phyloP scores from a whole-genome alignment of 2,329 filamentous ascomycete species.

The Xylaria arbuscula region DNA sequence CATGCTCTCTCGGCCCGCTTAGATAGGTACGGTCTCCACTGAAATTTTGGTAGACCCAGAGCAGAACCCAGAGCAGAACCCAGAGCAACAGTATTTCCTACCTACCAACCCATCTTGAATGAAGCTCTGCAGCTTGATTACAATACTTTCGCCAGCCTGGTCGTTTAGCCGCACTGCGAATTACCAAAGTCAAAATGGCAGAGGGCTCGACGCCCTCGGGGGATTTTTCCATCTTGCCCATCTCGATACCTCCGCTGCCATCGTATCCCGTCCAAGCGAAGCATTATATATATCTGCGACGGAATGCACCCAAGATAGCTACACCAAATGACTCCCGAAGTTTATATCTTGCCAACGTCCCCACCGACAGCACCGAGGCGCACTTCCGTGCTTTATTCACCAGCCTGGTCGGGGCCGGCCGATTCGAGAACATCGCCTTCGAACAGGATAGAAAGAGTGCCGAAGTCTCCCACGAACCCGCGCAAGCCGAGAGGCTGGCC shows the following conservation, averaged over 20 bases:
- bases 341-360: conserved; percentile 91
- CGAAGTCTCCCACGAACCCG: conserved; percentile 57
- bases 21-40: conserved; percentile 3
- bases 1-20: neutral
- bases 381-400: conserved; percentile 82
- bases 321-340: conserved; percentile 79
- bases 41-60: conserved; percentile 21
- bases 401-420: conserved; percentile 77
- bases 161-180: neutral
- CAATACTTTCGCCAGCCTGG: neutral
- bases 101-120: neutral
- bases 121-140: neutral
- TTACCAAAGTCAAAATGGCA: conserved; percentile 46
- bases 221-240: conserved; percentile 76
- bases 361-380: conserved; percentile 81
- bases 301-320: conserved; percentile 82
- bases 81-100: neutral
- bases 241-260: conserved; percentile 72
- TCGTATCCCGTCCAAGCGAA: conserved; percentile 71
- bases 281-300: conserved; percentile 89
- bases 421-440: conserved; percentile 82
- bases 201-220: conserved; percentile 58
- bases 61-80: too few relatives aligned
- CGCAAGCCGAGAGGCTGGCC: conserved; percentile 55
- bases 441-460: conserved; percentile 66